These are phyloP conservation scores for Ascochyta pisi DNA, from an alignment of 2,329 filamentous ascomycete genomes.

Conservation along the genomic window DNA sequence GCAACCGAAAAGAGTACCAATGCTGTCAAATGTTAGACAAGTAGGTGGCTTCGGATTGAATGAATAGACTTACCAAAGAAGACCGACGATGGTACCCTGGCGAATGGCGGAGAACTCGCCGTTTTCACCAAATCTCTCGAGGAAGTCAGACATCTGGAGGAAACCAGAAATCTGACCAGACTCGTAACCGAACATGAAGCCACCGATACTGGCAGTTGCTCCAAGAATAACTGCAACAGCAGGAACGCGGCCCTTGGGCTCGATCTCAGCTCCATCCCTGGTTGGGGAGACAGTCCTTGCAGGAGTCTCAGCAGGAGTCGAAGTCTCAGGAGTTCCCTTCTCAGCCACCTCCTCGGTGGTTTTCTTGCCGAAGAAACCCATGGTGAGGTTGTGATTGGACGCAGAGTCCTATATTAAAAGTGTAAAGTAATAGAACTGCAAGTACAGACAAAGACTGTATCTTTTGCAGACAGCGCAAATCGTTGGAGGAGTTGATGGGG, in stretches of 20 bases:
- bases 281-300: conserved; percentile 30
- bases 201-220: conserved; percentile 43
- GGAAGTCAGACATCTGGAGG: conserved; percentile 46
- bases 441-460: conserved; percentile 8
- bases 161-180: conserved; percentile 41
- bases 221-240: conserved; percentile 40
- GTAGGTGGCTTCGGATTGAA: neutral
- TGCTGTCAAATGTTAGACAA: conserved; percentile 37
- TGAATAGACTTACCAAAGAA: conserved; percentile 37
- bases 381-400: conserved; percentile 15
- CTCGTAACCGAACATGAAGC: conserved; percentile 47
- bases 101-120: conserved; percentile 43
- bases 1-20: conserved; percentile 77
- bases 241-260: conserved; percentile 35
- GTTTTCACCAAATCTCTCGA: conserved; percentile 41
- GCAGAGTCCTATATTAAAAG: conserved; percentile 7
- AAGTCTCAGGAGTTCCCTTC: conserved; percentile 35
- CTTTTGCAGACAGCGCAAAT: conserved; percentile 10
- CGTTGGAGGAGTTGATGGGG: conserved; percentile 23
- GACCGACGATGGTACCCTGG: conserved; percentile 46
- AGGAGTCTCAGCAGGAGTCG: conserved; percentile 35
- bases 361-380: conserved; percentile 35
- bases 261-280: conserved; percentile 14
- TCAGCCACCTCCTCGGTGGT: conserved; percentile 23
- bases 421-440: conserved; percentile 4